Evolutionary conservation across 805 yeast species (phyloP).

Genomic region (Candida coleopterorum): DNA sequence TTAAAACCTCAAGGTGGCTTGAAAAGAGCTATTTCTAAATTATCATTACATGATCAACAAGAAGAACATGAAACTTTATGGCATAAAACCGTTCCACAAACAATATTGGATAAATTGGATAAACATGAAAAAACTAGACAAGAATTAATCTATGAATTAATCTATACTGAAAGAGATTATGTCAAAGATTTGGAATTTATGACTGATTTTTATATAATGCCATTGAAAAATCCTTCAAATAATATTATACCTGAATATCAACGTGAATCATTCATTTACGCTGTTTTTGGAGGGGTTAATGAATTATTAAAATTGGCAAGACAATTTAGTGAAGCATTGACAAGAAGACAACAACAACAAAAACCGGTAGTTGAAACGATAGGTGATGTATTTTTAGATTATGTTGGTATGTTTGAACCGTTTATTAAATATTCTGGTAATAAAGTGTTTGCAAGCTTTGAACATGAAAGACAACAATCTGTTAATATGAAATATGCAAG

Average conservation of each 20-base stretch:
- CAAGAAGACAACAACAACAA: conserved; percentile 75
- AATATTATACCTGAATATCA: conserved; percentile 85
- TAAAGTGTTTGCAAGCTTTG: conserved; percentile 91
- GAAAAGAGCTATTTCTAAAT: conserved; percentile 64
- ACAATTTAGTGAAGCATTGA: conserved; percentile 81
- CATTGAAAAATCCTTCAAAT: conserved; percentile 66
- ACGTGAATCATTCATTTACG: conserved; percentile 84
- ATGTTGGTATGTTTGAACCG: conserved; percentile 84
- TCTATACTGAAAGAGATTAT: conserved; percentile 90
- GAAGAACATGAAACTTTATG: conserved; percentile 83
- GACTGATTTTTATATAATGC: conserved; percentile 91
- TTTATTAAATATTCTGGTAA: conserved; percentile 92
- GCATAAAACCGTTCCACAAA: conserved; percentile 87
- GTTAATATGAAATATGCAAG: conserved; percentile 88
- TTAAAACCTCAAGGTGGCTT: conserved; percentile 85
- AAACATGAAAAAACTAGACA: conserved; percentile 88
- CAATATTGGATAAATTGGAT: conserved; percentile 69
- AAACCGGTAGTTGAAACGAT: conserved; percentile 79
- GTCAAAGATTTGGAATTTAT: conserved; percentile 91
- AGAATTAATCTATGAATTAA: conserved; percentile 90
- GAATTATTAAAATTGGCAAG: conserved; percentile 83
- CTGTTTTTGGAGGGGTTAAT: conserved; percentile 85
- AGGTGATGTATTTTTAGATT: conserved; percentile 84
- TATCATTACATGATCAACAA: conserved; percentile 56
- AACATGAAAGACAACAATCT: conserved; percentile 88